Conservation (phyloP, 768 basidiomycete genomes). For the Rhizopogon vesiculosus region DNA sequence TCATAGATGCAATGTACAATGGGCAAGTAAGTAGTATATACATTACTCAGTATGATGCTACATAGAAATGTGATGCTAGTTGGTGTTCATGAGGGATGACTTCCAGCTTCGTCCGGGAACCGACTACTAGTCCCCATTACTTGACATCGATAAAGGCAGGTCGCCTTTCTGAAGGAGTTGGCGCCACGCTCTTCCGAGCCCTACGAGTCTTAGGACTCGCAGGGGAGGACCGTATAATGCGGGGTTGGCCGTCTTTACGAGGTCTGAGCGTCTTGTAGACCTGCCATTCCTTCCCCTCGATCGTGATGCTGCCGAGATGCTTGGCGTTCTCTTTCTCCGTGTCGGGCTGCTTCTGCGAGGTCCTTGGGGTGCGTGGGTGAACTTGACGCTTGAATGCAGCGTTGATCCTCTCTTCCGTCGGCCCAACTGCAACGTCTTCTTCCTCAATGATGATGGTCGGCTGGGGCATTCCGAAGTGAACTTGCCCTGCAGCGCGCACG, state of each 20-base stretch:
- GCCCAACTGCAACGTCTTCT: conserved; percentile 11
- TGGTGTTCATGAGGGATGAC: too few relatives aligned
- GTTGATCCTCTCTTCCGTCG: conserved; percentile 14
- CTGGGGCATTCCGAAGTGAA: conserved; percentile 5
- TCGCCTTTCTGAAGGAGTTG: not conserved
- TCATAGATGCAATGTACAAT: too few relatives aligned
- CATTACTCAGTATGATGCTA: too few relatives aligned
- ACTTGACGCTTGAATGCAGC: not conserved
- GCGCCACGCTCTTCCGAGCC: not conserved
- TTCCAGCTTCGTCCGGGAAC: too few relatives aligned
- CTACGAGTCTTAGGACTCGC: not conserved
- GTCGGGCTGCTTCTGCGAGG: not conserved
- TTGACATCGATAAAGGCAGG: not conserved
- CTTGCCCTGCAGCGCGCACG: not conserved
- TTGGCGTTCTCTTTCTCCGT: not conserved
- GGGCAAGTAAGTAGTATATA: too few relatives aligned
- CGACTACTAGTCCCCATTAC: not conserved
- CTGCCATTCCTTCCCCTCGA: conserved; percentile 1
- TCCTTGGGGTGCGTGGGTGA: not conserved
- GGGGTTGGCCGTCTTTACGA: not conserved
- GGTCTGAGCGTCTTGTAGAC: not conserved
- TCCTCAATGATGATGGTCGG: conserved; percentile 10
- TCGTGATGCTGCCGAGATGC: conserved; percentile 2
- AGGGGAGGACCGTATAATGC: not conserved
- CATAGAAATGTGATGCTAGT: too few relatives aligned